These are phyloP conservation scores for Patellifolia procumbens DNA, from an alignment of 179 eudicot species.

Conservation along the genomic window DNA sequence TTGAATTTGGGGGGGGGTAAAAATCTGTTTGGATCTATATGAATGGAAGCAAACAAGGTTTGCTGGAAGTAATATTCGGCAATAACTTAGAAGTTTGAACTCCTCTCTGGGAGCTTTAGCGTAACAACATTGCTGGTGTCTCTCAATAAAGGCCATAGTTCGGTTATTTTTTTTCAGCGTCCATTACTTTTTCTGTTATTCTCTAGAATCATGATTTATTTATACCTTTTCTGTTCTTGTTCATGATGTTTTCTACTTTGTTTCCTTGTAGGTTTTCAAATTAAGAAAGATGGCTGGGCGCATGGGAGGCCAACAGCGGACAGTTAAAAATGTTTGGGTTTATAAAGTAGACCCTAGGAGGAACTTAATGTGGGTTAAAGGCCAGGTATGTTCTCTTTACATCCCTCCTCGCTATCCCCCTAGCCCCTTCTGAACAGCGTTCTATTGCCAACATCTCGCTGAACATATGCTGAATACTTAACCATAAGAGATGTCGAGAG, in stretches of 20 bases:
- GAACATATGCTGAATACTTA: background rate
- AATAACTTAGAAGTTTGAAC: background rate
- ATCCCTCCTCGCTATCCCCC: background rate
- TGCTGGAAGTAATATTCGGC: background rate
- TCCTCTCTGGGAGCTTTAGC: background rate
- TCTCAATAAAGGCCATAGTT: background rate
- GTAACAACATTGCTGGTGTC: background rate
- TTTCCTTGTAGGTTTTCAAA: slow-evolving; percentile 57
- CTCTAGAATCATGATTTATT: background rate
- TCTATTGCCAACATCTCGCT: too few relatives aligned
- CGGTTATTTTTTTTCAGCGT: background rate
- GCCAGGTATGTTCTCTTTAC: slow-evolving; percentile 60
- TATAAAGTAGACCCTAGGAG: slow-evolving; percentile 88
- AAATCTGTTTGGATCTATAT: background rate
- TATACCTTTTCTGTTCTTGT: background rate
- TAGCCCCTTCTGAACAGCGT: background rate
- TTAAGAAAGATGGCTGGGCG: slow-evolving; percentile 92
- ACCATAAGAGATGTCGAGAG: background rate
- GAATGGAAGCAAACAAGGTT: background rate
- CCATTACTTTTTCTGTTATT: background rate
- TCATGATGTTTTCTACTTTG: slow-evolving; percentile 15
- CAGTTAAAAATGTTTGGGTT: slow-evolving; percentile 86
- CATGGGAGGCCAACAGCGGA: slow-evolving; percentile 77
- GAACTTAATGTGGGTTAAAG: slow-evolving; percentile 87
- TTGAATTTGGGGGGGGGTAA: background rate